Evolutionary conservation across 1,139 yeast species (phyloP).

Genomic region (Taphrina betulina): DNA sequence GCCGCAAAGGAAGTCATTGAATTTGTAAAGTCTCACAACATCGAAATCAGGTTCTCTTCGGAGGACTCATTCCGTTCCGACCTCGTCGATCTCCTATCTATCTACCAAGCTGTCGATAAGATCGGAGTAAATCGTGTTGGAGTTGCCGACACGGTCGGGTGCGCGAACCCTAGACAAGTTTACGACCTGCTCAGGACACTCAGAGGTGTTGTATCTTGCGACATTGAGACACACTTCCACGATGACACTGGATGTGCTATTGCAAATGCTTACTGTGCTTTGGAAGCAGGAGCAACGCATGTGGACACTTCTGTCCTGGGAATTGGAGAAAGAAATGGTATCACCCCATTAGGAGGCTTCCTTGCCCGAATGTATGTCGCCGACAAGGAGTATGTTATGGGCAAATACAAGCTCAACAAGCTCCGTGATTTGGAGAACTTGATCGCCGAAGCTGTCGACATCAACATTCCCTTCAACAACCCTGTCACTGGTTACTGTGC

Average conservation of each 20-base stretch:
- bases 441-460: conserved; percentile 97
- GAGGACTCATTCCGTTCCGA: conserved; percentile 98
- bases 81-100: conserved; percentile 88
- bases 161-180: conserved; percentile 99
- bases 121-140: conserved; percentile 99
- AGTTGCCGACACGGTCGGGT: conserved; percentile 98
- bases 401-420: conserved; percentile 94
- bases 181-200: conserved; percentile 93
- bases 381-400: conserved; percentile 90
- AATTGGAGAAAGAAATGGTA: conserved; percentile 98
- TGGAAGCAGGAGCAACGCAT: conserved; percentile 95
- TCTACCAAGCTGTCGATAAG: conserved; percentile 94
- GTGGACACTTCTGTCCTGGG: conserved; percentile 96
- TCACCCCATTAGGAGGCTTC: conserved; percentile 94
- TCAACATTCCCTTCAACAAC: conserved; percentile 95
- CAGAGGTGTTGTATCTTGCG: conserved; percentile 91
- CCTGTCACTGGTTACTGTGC: conserved; percentile 99
- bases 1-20: conserved; percentile 95
- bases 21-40: conserved; percentile 94
- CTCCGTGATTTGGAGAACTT: conserved; percentile 91
- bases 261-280: conserved; percentile 96
- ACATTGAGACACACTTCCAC: conserved; percentile 98
- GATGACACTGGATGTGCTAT: conserved; percentile 99
- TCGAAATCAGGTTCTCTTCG: conserved; percentile 93
- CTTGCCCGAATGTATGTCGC: conserved; percentile 99